These are phyloP conservation scores for Collybiopsis luxurians DNA, from an alignment of 768 basidiomycete genomes.

Conservation along the genomic window DNA sequence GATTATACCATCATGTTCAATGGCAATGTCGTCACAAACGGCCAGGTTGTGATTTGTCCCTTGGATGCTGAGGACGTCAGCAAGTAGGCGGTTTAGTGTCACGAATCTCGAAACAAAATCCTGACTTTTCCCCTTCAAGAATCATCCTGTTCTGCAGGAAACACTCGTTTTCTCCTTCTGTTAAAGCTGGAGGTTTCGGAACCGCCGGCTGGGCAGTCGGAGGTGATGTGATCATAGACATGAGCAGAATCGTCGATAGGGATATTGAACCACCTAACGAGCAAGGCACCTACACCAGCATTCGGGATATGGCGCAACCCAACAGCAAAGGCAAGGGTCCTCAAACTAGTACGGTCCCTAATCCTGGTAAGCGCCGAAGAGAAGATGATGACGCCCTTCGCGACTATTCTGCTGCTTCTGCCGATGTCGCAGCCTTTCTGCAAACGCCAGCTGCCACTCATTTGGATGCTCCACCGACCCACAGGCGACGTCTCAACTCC, in stretches of 20 bases:
- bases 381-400: constrained; percentile 53
- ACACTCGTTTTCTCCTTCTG: constrained; percentile 67
- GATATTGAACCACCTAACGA: constrained; percentile 60
- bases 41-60: constrained; percentile 70
- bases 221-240: constrained; percentile 83
- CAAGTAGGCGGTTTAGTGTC: constrained; percentile 45
- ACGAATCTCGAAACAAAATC: neutral
- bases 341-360: constrained; percentile 8
- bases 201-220: constrained; percentile 88
- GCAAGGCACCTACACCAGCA: constrained; percentile 57
- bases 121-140: constrained; percentile 32
- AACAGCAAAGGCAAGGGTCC: constrained; percentile 56
- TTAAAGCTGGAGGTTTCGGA: constrained; percentile 90
- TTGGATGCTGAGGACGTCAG: constrained; percentile 80
- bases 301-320: constrained; percentile 50
- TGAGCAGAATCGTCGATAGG: constrained; percentile 64
- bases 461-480: constrained; percentile 28
- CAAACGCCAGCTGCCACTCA: constrained; percentile 26
- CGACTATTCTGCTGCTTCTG: constrained; percentile 55
- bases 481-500: constrained; percentile 32
- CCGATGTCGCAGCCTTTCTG: constrained; percentile 49
- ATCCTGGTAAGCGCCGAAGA: constrained; percentile 50
- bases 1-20: constrained; percentile 67
- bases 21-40: constrained; percentile 60
- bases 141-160: constrained; percentile 72